phyloP scores from a whole-genome alignment of 371 early-diverging fungal genomes.

The Rhizopus microsporus region DNA sequence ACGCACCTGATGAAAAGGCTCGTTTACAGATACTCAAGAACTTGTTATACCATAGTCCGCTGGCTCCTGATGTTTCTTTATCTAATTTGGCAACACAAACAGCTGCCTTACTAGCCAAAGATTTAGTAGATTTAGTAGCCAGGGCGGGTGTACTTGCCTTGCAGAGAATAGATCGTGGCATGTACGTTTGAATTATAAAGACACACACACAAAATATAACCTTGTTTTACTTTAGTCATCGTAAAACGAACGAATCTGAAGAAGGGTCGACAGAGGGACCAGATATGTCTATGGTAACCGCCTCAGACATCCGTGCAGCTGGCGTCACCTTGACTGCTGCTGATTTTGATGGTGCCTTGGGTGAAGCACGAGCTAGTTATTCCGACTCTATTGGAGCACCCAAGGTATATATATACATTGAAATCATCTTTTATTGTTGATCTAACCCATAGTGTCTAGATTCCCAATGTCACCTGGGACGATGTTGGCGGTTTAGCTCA shows the following conservation, averaged over 20 bases:
- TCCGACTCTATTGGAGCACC: conserved; percentile 95
- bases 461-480: conserved; percentile 96
- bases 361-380: conserved; percentile 78
- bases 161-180: conserved; percentile 59
- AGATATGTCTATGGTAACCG: conserved; percentile 19
- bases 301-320: conserved; percentile 63
- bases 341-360: conserved; percentile 82
- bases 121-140: conserved; percentile 75
- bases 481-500: conserved; percentile 99
- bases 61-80: conserved; percentile 79
- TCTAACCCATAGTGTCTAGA: conserved; percentile 36
- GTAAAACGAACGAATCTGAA: conserved; percentile 10
- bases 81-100: conserved; percentile 83
- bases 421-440: neutral
- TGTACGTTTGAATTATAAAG: conserved; percentile 39
- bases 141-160: conserved; percentile 73
- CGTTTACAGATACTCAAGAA: conserved; percentile 65
- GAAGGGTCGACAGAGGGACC: conserved; percentile 6
- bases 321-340: conserved; percentile 73
- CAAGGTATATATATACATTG: conserved; percentile 54
- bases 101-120: conserved; percentile 87
- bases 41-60: conserved; percentile 50
- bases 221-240: conserved; percentile 11
- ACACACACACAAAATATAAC: neutral
- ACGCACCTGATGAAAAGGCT: conserved; percentile 73